Base-by-base conservation (phyloP, 352 stramenopile genomes). In the Phytophthora ramorum region DNA sequence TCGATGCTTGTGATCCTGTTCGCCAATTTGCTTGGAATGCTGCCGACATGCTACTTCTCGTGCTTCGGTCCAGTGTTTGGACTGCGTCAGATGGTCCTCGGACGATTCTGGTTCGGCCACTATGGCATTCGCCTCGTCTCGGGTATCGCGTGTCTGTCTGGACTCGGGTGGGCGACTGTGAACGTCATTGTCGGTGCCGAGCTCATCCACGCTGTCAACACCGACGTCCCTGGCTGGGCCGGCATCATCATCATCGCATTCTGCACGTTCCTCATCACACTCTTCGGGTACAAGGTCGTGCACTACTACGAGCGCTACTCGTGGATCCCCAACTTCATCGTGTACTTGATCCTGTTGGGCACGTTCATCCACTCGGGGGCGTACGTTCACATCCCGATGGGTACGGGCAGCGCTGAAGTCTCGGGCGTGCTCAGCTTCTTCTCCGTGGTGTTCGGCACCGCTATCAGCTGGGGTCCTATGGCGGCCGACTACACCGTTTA, bases 401-500 rank as follows among this genome's bases (percentile, higher is more conserved):
- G 24, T 5, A 28, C 24, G 3, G 24, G 24, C 24, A 71, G 48
- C 4, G 69, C 71, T 5, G 75, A 83, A 14, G 59, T 82, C 7
- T 65, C 56, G 13, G 59, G 20, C 5, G 69, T 78, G 2, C 49
- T 79, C 22, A 79, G 67, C 54, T 83, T 83, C 57, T 69, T 67
- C 46, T 62, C 75, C 0, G 43, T 65, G 1, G 66, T 79, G 20
- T 79, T 79, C 19, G 71, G 75, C 26, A 76, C 69, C 7, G 74
- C 67, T 3, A 73, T 75, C 20, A 74, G 74, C 16, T 74, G 66
- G 70, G 67, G 66, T n/a, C 56, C 71, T 1, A 78, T 78, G 63
- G 66, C 74, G 0, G 70, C 71, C 0, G 74, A 82, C 52, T 82
- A 82, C 60, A 82, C 74, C 0, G 70, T 79, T 20, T 82, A 82